Base-by-base conservation (phyloP, 495 filamentous ascomycete genomes). In the Schizothecium vesticola region DNA sequence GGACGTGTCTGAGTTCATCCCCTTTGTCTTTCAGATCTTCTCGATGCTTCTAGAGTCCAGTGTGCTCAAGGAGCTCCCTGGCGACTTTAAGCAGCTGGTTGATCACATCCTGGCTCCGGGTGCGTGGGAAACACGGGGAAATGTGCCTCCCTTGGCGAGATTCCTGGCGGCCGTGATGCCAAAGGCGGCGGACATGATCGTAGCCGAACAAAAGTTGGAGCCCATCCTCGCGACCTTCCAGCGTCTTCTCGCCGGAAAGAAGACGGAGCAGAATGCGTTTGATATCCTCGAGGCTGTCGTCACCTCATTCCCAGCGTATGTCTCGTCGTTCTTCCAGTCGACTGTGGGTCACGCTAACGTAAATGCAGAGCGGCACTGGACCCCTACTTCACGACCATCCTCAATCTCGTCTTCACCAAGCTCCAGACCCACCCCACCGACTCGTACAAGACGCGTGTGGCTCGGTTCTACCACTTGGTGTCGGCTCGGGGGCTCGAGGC, bases 11-110 rank as follows among this genome's bases (percentile, higher is more conserved):
- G 96, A 99, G 80, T 99, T 98, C 77, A 89, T 91, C 70, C 96
- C 95, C 12, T 99, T 97, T 72, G 88, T 98, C 56, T 97, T 99
- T 82, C 96, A 98, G 79, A 86, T 99, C 28, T 92, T 97, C 66
- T 90, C 93, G 4, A 90, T 93, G 22, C 86, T 98, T 36, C 86
- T 98, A 3, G 93, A 97, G 79, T 85, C 89, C 28, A 92, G 94
- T 70, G 88, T 91, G 3, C 83, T 90, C 7, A 89, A 83, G 8
- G 82, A 88, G 16, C 81, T 98, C 19, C 88, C 93, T 0, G 84
- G 87, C 9, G 89, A 89, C 70, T 97, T 94, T 80, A 87, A 92
- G 72, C 83, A 86, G 10, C 80, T 99, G 36, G 85, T 97, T 59
- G 80, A 83, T 2, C 88, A 89, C 19, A 86, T 97, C 63, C 86